These are phyloP conservation scores for Phytomonas sp. DNA, from an alignment of 208 protist species.

Conservation along the genomic window DNA sequence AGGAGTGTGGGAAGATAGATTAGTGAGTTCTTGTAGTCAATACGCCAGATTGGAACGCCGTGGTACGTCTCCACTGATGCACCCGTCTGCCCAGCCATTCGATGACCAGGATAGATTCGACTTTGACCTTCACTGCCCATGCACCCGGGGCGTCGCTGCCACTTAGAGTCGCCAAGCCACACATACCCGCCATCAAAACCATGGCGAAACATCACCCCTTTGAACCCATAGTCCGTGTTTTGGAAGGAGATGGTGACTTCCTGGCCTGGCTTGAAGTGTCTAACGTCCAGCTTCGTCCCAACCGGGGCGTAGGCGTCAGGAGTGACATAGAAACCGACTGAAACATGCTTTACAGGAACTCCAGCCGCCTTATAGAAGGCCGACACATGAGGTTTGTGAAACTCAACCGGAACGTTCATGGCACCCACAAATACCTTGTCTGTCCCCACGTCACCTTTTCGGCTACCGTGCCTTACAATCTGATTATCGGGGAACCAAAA, in stretches of 20 bases:
- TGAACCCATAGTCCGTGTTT: slow-evolving; percentile 91
- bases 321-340: slow-evolving; percentile 74
- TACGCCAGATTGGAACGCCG: slow-evolving; percentile 85
- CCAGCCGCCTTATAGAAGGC: slow-evolving; percentile 85
- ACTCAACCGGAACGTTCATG: slow-evolving; percentile 89
- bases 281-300: slow-evolving; percentile 88
- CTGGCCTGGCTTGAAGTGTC: slow-evolving; percentile 91
- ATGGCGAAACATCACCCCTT: slow-evolving; percentile 90
- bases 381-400: slow-evolving; percentile 87
- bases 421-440: slow-evolving; percentile 85
- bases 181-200: slow-evolving; percentile 90
- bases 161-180: slow-evolving; percentile 89
- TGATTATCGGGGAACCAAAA: slow-evolving; percentile 93
- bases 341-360: slow-evolving; percentile 89
- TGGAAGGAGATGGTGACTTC: slow-evolving; percentile 88
- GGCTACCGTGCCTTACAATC: slow-evolving; percentile 77
- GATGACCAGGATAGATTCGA: slow-evolving; percentile 86
- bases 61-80: slow-evolving; percentile 81
- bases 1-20: slow-evolving; percentile 86
- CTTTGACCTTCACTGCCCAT: slow-evolving; percentile 87
- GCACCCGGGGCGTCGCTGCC: slow-evolving; percentile 87
- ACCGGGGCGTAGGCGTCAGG: slow-evolving; percentile 89
- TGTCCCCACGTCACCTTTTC: slow-evolving; percentile 65
- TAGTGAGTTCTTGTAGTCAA: slow-evolving; percentile 92
- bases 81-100: slow-evolving; percentile 89